Evolutionary conservation across 169 alveolate species (phyloP).

Genomic region (Plasmodium reichenowi): DNA sequence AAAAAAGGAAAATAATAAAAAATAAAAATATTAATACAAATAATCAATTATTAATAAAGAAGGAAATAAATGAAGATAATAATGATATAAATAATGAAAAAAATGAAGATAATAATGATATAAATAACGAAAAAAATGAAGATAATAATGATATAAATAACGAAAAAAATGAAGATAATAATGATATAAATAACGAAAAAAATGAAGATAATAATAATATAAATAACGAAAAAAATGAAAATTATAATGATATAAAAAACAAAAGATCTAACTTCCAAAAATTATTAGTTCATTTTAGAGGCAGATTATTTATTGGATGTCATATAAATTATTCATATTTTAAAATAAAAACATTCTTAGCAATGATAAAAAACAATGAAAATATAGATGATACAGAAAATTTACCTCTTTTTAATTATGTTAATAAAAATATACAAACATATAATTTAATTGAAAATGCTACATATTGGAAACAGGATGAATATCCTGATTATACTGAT

Average conservation of each 20-base stretch:
- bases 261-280: conserved; percentile 16
- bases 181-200: background rate
- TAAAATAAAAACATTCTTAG: conserved; percentile 39
- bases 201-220: background rate
- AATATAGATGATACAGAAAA: background rate
- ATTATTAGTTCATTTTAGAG: conserved; percentile 62
- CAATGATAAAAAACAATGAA: conserved; percentile 22
- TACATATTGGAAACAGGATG: conserved; percentile 74
- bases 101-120: conserved; percentile 6
- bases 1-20: background rate
- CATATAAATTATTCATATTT: conserved; percentile 39
- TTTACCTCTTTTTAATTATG: background rate
- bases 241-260: background rate
- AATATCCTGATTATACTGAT: conserved; percentile 69
- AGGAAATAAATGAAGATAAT: conserved; percentile 10
- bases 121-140: background rate
- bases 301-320: conserved; percentile 63
- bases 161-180: conserved; percentile 13
- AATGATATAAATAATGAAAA: background rate
- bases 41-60: conserved; percentile 9
- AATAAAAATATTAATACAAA: background rate
- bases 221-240: conserved; percentile 15
- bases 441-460: conserved; percentile 47
- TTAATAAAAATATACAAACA: conserved; percentile 60
- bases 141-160: too few species aligned